Evolutionary conservation across 2,329 filamentous ascomycete species (phyloP), one percentile per base, ranked within the genome.

Genomic region (Ramularia collo-cygni): DNA sequence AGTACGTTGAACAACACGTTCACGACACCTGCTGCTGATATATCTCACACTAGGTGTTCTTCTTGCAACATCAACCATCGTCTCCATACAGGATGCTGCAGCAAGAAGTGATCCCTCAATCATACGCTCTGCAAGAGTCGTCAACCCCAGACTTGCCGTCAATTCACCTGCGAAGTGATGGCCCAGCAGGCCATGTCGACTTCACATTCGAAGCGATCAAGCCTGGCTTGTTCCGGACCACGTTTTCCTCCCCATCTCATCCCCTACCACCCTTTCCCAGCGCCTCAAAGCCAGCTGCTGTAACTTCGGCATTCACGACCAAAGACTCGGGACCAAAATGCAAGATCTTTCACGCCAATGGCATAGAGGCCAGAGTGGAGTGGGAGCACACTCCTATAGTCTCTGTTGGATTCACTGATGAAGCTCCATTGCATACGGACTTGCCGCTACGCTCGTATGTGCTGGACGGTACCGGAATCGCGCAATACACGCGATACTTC

Each of bases 191-290:
- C 17, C 48, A 66, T 0, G 75, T 77, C 43, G 60, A 69, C 12
- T 85, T 85, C 55, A 68, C 68, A 0, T 83, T 85, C 46, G 76
- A 84, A 55, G 69, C 74, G 0, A 52, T 85, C 19, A 70, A 73
- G 12, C 66, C 71, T 14, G 80, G 79, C 36, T 64, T 85, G 12
- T 86, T 85, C 61, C 69, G 81, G 29, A 82, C 81, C 1, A 80
- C 77, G 0, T 85, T 85, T 55, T 71, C 74, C 1, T 80, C 81
- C 0, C 54, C 67, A 10, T 67, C 69, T 2, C 80, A 85, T 52
- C 76, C 76, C 5, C 56, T 83, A 2, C 78, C 82, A 18, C 81
- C 81, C 1, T 76, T 77, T 52, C 81, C 81, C 6, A 81, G 77
- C 39, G 69, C 76, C 4, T 59, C 58, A 6, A 65, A 66, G n/a